A percentile compares a stretch with the other conserved stretches of the same genome.
These are phyloP conservation scores for Aspergillus versicolor DNA, from an alignment of 2,329 filamentous ascomycete species.

Conservation along the genomic window DNA sequence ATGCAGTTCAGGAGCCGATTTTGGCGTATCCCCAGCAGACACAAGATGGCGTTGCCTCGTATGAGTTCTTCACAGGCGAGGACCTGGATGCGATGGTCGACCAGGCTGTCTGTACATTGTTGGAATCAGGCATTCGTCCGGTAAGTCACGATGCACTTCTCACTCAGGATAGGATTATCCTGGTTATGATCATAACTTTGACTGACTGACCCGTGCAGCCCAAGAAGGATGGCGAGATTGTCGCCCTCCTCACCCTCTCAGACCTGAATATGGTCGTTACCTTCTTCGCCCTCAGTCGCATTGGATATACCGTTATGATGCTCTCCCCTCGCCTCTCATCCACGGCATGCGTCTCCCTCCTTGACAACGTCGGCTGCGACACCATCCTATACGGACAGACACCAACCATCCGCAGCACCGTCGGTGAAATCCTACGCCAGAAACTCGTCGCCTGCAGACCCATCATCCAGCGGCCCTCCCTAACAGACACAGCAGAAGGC, in stretches of 20 bases:
- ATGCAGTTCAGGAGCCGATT: constrained; percentile 42
- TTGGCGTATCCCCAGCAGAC: constrained; percentile 40
- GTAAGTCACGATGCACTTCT: constrained; percentile 5
- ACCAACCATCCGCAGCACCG: constrained; percentile 31
- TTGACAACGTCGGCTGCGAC: constrained; percentile 35
- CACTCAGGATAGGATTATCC: not conserved
- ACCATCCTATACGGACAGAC: constrained; percentile 40
- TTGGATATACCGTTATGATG: constrained; percentile 46
- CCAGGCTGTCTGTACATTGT: constrained; percentile 32
- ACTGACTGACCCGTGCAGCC: constrained; percentile 12
- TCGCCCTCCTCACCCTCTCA: constrained; percentile 43
- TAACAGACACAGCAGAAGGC: constrained; percentile 10
- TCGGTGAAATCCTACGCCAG: constrained; percentile 27
- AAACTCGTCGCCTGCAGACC: constrained; percentile 27
- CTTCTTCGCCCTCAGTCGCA: constrained; percentile 46
- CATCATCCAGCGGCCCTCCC: constrained; percentile 18
- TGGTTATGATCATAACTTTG: not conserved
- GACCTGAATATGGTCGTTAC: constrained; percentile 45
- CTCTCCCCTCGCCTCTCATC: constrained; percentile 46
- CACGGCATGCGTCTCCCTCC: constrained; percentile 41
- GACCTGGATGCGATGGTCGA: constrained; percentile 45
- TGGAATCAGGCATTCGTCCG: constrained; percentile 22
- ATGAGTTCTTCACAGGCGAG: constrained; percentile 43
- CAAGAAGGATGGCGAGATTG: constrained; percentile 20
- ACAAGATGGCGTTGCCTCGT: constrained; percentile 32